phyloP scores from a whole-genome alignment of 768 basidiomycete species.

The Macrolepiota fuliginosa region DNA sequence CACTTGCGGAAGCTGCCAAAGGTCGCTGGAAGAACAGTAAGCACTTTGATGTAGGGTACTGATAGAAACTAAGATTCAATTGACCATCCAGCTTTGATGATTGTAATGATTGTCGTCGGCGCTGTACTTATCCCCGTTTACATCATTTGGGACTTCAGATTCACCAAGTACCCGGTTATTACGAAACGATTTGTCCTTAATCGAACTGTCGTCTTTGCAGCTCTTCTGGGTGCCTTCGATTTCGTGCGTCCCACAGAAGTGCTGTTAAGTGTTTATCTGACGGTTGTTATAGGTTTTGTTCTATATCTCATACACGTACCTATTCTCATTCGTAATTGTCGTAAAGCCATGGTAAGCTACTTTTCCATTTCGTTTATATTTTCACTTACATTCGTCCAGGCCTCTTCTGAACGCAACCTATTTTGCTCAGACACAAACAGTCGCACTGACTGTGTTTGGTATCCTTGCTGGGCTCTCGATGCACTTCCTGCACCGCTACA shows the following conservation, averaged over 20 bases:
- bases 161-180: constrained; percentile 58
- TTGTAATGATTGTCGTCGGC: constrained; percentile 51
- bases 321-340: constrained; percentile 64
- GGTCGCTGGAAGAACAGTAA: constrained; percentile 45
- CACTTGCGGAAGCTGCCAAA: constrained; percentile 37
- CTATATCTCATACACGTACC: constrained; percentile 70
- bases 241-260: constrained; percentile 37
- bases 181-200: constrained; percentile 58
- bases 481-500: constrained; percentile 52
- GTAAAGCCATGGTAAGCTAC: constrained; percentile 43
- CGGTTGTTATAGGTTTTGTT: constrained; percentile 45
- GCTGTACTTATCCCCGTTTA: constrained; percentile 40
- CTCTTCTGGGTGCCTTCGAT: constrained; percentile 62
- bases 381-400: constrained; percentile 33
- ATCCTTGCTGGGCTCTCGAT: constrained; percentile 58
- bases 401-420: constrained; percentile 55
- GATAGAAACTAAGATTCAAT: too few species aligned
- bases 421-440: constrained; percentile 58
- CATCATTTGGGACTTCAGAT: constrained; percentile 44
- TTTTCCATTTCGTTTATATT: neutral
- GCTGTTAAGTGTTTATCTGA: neutral
- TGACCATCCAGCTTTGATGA: constrained; percentile 39
- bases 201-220: constrained; percentile 55
- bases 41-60: constrained; percentile 12
- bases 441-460: constrained; percentile 61